Base-by-base conservation (phyloP, 129 eudicot species). In the Gnaphalium uliginosum region DNA sequence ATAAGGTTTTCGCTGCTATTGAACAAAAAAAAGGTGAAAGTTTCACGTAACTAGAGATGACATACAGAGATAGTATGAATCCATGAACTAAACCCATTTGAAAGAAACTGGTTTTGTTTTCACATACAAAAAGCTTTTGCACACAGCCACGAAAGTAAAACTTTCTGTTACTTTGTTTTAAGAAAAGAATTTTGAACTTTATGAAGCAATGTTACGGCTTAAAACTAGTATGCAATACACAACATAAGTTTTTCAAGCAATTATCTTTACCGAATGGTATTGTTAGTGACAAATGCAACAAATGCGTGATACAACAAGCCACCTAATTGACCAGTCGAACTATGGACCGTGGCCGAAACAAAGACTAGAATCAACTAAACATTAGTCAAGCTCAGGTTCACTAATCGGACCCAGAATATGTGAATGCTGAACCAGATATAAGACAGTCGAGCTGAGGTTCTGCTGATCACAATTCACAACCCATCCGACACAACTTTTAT, bases 401-500 rank as follows among this genome's bases (percentile, higher is more conserved):
- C 37, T 74, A 26, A n/a, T 46, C 75, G 53, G 48, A 27, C 43
- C 29, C 22, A 25, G 23, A 71, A 71, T 19, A 33, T 17, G 2
- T 22, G 66, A 57, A 35, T 32, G 22, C 35, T 56, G 66, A 56
- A 29, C 33, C 69, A 27, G n/a, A n/a, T 33, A 29, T 21, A 74
- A 14, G 63, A 26, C 29, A 43, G 48, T 74, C 46, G 4, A 33
- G 41, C 70, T 46, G 29, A 8, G 43, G 69, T 74, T 61, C 46
- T 39, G 17, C 10, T 60, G 62, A 60, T 18, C 39, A 60, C 26
- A 18, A 59, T 15, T 18, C 39, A 60, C 26, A 18, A 59, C 22
- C 30, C 29, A 26, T 35, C n/a, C 23, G 6, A 25, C 22, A 22
- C 53, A 75, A 63, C 48, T 48, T 75, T 75, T 75, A 75, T 75